These are phyloP conservation scores for Russula compacta DNA, from an alignment of 768 basidiomycete genomes.

Conservation along the genomic window DNA sequence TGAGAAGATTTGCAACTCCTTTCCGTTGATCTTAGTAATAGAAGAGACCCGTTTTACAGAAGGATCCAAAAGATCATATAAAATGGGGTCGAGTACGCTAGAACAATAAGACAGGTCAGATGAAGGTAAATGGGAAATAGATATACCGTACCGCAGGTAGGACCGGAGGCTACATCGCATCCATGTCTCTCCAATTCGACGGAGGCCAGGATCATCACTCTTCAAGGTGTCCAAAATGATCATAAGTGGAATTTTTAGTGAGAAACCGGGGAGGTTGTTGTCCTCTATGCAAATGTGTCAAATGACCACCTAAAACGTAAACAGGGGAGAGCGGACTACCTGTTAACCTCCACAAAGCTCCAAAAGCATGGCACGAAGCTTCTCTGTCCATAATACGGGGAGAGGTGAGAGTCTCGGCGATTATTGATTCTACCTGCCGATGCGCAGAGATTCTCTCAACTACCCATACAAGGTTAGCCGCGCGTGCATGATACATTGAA, in stretches of 20 bases:
- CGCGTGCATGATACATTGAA: constrained; percentile 69
- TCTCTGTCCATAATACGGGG: constrained; percentile 37
- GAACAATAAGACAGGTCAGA: neutral
- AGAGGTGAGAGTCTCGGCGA: constrained; percentile 64
- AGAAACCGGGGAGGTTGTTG: constrained; percentile 66
- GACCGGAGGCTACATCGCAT: constrained; percentile 91
- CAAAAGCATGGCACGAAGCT: constrained; percentile 78
- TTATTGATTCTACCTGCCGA: constrained; percentile 67
- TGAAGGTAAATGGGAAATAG: neutral
- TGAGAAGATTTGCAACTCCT: constrained; percentile 53
- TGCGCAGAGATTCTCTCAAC: constrained; percentile 48
- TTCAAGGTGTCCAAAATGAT: constrained; percentile 77
- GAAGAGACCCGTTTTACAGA: constrained; percentile 44
- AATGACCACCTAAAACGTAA: neutral
- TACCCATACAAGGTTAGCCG: constrained; percentile 76
- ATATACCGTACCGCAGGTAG: constrained; percentile 61
- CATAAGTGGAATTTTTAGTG: constrained; percentile 80
- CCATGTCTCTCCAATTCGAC: constrained; percentile 89
- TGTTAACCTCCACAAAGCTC: constrained; percentile 83
- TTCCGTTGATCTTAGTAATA: constrained; percentile 46
- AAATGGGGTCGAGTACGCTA: constrained; percentile 85
- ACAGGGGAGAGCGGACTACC: constrained; percentile 38
- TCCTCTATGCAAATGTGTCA: constrained; percentile 53
- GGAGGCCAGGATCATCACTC: constrained; percentile 61
- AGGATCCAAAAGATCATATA: constrained; percentile 70